Conservation (phyloP, 352 stramenopile genomes). For the Blastocystis hominis region DNA sequence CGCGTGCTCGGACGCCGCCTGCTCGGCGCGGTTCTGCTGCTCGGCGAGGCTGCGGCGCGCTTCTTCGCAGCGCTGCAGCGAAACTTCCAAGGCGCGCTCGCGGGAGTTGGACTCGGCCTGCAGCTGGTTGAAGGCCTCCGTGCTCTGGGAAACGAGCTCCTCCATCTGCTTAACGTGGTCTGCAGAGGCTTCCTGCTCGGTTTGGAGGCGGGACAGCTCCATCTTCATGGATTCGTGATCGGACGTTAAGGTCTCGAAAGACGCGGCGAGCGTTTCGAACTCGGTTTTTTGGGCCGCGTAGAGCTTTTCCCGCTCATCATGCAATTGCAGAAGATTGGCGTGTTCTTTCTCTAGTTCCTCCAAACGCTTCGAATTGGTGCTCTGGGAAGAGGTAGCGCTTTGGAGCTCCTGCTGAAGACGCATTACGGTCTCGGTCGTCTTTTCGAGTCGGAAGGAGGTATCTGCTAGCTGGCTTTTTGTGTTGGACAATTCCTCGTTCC, state of each 20-base stretch:
- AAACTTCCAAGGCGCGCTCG: background rate
- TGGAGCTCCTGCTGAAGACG: background rate
- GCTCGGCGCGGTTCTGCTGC: background rate
- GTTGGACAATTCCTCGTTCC: background rate
- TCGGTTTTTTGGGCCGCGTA: slow-evolving; percentile 9
- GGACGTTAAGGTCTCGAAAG: background rate
- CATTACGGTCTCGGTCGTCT: slow-evolving; percentile 48
- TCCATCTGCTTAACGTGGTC: slow-evolving; percentile 34
- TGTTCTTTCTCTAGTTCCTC: slow-evolving; percentile 36
- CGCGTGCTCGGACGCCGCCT: slow-evolving; percentile 7
- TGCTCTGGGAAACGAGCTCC: slow-evolving; percentile 4
- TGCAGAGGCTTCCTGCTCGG: background rate
- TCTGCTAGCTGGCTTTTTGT: slow-evolving; percentile 33
- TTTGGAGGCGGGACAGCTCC: background rate
- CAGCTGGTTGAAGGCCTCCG: slow-evolving; percentile 15
- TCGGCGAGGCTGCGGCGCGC: background rate
- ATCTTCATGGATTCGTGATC: background rate
- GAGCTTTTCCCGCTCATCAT: slow-evolving; percentile 19
- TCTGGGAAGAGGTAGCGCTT: background rate
- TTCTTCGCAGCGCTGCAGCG: background rate
- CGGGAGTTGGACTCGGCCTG: background rate
- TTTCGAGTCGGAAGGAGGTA: slow-evolving; percentile 26
- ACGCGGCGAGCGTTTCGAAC: background rate
- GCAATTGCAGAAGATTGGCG: slow-evolving; percentile 44
- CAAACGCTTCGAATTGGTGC: background rate